phyloP scores from a whole-genome alignment of 768 basidiomycete genomes.

The Aureoboletus auriporus region DNA sequence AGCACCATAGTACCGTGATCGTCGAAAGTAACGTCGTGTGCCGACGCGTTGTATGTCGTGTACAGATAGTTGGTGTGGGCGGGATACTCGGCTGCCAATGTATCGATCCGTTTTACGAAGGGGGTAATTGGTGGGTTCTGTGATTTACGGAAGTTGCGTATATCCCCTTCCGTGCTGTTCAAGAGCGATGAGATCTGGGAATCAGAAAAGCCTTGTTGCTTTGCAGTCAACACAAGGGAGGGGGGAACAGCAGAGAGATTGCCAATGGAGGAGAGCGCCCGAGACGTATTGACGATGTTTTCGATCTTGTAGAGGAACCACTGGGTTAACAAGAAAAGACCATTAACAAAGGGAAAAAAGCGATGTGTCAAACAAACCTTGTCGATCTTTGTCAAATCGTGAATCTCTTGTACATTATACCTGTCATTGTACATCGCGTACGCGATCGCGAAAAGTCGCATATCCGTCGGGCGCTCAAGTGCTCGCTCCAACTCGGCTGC shows the following conservation, averaged over 20 bases:
- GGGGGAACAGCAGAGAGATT: slow-evolving; percentile 66
- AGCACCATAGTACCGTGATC: slow-evolving; percentile 99
- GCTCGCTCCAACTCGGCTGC: slow-evolving; percentile 65
- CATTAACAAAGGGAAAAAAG: not conserved
- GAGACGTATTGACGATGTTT: slow-evolving; percentile 92
- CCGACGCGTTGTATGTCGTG: slow-evolving; percentile 96
- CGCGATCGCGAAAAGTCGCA: slow-evolving; percentile 94
- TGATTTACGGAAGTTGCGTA: slow-evolving; percentile 84
- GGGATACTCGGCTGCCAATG: slow-evolving; percentile 96
- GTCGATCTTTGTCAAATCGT: slow-evolving; percentile 97
- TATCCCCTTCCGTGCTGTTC: slow-evolving; percentile 64
- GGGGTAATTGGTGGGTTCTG: slow-evolving; percentile 73
- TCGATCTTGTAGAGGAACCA: slow-evolving; percentile 99
- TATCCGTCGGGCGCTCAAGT: slow-evolving; percentile 84
- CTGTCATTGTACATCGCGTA: slow-evolving; percentile 94
- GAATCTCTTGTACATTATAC: slow-evolving; percentile 86
- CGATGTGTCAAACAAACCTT: slow-evolving; percentile 46
- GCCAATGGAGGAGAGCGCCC: slow-evolving; percentile 63
- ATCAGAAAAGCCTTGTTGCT: slow-evolving; percentile 95
- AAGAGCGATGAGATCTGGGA: slow-evolving; percentile 84
- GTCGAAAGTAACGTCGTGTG: slow-evolving; percentile 92
- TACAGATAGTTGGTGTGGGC: slow-evolving; percentile 99
- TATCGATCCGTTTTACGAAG: slow-evolving; percentile 99
- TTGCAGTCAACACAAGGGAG: slow-evolving; percentile 81
- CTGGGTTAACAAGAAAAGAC: slow-evolving; percentile 32